Evolutionary conservation across 2,329 filamentous ascomycete genomes (phyloP), one percentile per base, ranked within the genome.

Genomic region (Macrophomina pseudophaseolina): DNA sequence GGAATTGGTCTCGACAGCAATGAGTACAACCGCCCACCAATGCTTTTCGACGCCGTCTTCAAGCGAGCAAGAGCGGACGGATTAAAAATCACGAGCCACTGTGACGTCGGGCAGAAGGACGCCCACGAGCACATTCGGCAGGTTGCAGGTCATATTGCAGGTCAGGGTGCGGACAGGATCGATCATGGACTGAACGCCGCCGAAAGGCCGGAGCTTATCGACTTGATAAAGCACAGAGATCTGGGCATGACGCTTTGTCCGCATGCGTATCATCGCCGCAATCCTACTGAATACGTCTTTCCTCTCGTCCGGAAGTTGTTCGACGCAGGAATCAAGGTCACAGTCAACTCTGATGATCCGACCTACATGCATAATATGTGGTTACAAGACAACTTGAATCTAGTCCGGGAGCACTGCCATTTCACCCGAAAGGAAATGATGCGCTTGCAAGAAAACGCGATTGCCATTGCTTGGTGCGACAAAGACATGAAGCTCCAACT

Each of bases 21-120:
- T 67, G 83, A 82, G 52, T 80, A 79, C 64, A 75, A 81, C 59
- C 75, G 81, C 5, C 83, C 82, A 6, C 82, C 82, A 0, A 72
- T 74, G 56, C 73, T 84, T 33, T 84, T 85, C 68, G 79, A 82
- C 58, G 70, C 76, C 16, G 74, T 76, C 0, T 85, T 80, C 63
- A 68, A 66, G 8, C 69, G 72, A 23, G 81, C 81, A 2, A 70
- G 73, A 63, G 66, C 66, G 14, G 81, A 83, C 49, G 81, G 82
- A 0, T 75, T 83, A 64, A 78, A 80, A 44, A 72, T 83, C 14
- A 86, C 83, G 2, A 80, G 80, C 70, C 84, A 86, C 65, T 85
- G 82, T 71, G 84, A 85, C 67, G 81, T 85, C 52, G 83, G 82
- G 52, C 81, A 85, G 68, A 80, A 82, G 65, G 81, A 84, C 67